Evolutionary conservation across 2,329 filamentous ascomycete species (phyloP), one percentile per base, ranked within the genome.

Genomic region (Grosmannia serpens): DNA sequence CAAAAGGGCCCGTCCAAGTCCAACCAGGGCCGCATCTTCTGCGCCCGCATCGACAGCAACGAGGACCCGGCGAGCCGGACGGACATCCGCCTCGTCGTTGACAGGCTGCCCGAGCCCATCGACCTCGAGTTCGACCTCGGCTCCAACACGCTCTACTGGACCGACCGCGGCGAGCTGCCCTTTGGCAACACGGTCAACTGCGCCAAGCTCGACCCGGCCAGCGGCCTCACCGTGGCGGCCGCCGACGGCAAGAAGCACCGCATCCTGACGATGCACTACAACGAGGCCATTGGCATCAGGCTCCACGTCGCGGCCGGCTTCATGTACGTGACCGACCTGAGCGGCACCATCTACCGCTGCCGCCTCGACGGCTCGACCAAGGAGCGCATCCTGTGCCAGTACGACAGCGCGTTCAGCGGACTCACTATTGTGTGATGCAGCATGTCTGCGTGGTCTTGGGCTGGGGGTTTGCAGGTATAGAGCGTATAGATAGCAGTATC

Each of bases 101-200:
- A 73, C 4, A 65, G 66, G 1, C 68, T 83, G 10, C 79, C 80
- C 0, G 81, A 84, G 64, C 77, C 79, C 0, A 79, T 85, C 59
- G 80, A 85, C 62, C 67, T 85, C 0, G 79, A 82, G 35, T 63
- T 84, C 1, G 79, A 84, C 20, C 71, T 74, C 15, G 67, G 70
- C 0, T 65, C 66, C 3, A 65, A 72, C 31, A 70, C 66, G 1
- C 68, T 85, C 29, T 85, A 81, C 66, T 85, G 82, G 82, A 83
- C 82, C 0, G 82, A 85, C 62, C 71, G 82, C 0, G 83, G 82
- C 4, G 82, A 85, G 62, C 67, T 77, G 1, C 81, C 81, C 0
- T 65, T 68, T 10, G 82, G 82, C 0, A 83, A 81, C 64, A 75
- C 74, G 13, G 61, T 85, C 59, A 81, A 83, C 64, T 66, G 71